A percentile compares a stretch with the other conserved stretches of the same genome.
Evolutionary conservation across 305 asterid species (phyloP).

Genomic region (Fraxinus dipetala): DNA sequence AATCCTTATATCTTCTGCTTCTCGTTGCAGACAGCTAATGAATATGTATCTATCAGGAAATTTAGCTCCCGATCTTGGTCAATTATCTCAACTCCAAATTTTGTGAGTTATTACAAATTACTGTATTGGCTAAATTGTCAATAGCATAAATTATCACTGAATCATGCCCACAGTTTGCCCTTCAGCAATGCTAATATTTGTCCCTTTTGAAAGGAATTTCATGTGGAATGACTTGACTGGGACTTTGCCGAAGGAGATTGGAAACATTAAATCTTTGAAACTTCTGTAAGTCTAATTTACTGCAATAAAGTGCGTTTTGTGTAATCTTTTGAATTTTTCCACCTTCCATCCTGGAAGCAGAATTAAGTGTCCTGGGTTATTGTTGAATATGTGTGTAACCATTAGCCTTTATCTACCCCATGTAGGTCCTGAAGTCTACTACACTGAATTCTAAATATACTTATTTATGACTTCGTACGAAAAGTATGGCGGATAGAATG

Average conservation of each 20-base stretch:
- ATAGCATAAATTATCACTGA: not conserved
- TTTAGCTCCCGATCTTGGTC: conserved; percentile 49
- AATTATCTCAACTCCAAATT: conserved; percentile 35
- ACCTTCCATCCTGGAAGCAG: not conserved
- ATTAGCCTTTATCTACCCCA: not conserved
- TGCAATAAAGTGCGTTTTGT: not conserved
- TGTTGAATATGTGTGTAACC: not conserved
- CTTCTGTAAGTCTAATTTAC: conserved; percentile 37
- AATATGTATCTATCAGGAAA: conserved; percentile 43
- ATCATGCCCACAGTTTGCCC: not conserved
- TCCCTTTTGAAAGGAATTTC: conserved; percentile 34
- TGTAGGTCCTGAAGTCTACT: not conserved
- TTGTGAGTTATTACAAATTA: conserved; percentile 28
- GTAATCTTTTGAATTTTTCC: not conserved
- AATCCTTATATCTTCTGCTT: conserved; percentile 5
- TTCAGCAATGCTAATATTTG: conserved; percentile 19
- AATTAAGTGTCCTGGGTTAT: not conserved
- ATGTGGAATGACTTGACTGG: conserved; percentile 53
- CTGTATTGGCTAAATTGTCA: not conserved
- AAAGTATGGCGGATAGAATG: not conserved
- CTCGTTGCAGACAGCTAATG: conserved; percentile 41
- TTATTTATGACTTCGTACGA: not conserved
- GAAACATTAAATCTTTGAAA: conserved; percentile 29
- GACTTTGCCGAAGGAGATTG: conserved; percentile 48
- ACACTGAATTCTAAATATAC: not conserved